These are phyloP conservation scores for Aureobasidium leucospermi DNA, from an alignment of 2,329 filamentous ascomycete genomes.

Conservation along the genomic window DNA sequence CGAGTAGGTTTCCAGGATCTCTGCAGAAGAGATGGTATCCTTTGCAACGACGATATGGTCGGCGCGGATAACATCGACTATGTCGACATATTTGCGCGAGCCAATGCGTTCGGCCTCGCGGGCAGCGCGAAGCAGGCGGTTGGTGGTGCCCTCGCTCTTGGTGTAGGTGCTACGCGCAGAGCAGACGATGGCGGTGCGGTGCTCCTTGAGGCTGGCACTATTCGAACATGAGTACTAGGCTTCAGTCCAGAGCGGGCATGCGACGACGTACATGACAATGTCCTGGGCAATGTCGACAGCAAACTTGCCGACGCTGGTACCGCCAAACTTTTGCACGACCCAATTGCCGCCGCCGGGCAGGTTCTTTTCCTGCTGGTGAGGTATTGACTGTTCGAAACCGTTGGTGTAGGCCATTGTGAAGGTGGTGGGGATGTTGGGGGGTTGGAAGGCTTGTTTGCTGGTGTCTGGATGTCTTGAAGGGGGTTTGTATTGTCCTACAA, in stretches of 20 bases:
- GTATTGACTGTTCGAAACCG: conserved; percentile 28
- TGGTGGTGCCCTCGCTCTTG: conserved; percentile 92
- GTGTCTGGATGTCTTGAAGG: neutral
- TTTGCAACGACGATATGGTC: conserved; percentile 74
- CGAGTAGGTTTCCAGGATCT: conserved; percentile 48
- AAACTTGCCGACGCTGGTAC: conserved; percentile 93
- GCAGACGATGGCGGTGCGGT: conserved; percentile 86
- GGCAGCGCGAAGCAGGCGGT: conserved; percentile 47
- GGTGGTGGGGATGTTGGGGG: neutral
- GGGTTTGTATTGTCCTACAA: neutral
- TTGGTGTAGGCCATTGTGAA: conserved; percentile 19
- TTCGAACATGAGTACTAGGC: conserved; percentile 17
- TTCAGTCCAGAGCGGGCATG: neutral
- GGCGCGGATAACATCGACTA: conserved; percentile 72
- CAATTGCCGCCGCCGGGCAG: conserved; percentile 50
- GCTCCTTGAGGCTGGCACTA: conserved; percentile 49
- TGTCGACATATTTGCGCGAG: conserved; percentile 54
- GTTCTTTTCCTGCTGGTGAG: conserved; percentile 38
- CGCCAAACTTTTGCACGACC: conserved; percentile 93
- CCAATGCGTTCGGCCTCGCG: conserved; percentile 37
- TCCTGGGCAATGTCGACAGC: conserved; percentile 52
- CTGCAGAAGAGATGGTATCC: conserved; percentile 33
- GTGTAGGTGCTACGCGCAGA: conserved; percentile 91
- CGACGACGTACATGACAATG: conserved; percentile 51
- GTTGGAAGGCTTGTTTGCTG: neutral